A percentile compares a stretch with the other conserved stretches of the same genome.
phyloP scores from a whole-genome alignment of 192 early-diverging fungal species.

The Coemansia furcata region DNA sequence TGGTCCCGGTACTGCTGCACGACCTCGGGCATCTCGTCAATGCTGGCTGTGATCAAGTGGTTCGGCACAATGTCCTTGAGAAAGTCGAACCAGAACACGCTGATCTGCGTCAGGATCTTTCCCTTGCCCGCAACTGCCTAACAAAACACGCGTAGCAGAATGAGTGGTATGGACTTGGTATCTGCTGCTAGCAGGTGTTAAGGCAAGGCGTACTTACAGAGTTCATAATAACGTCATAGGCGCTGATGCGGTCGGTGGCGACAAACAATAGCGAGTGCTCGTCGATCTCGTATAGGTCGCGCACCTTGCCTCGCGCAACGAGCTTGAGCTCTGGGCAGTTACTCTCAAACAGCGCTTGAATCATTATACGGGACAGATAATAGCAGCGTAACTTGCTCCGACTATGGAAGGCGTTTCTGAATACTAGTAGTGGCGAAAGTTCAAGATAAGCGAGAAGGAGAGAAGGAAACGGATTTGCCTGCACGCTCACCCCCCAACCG shows the following conservation, averaged over 20 bases:
- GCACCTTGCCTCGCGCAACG: conserved; percentile 91
- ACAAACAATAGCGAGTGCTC: conserved; percentile 88
- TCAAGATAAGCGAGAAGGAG: neutral
- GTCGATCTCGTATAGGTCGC: conserved; percentile 95
- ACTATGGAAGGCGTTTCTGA: neutral
- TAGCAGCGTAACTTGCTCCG: too few relatives aligned
- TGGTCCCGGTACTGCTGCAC: conserved; percentile 89
- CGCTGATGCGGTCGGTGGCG: conserved; percentile 95
- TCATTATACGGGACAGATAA: conserved; percentile 21
- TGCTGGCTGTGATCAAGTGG: conserved; percentile 92
- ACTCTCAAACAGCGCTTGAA: conserved; percentile 60
- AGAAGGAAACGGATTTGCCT: neutral
- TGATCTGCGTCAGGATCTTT: conserved; percentile 94
- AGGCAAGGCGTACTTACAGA: conserved; percentile 60
- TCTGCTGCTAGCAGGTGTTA: neutral
- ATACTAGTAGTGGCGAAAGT: neutral
- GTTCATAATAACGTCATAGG: conserved; percentile 98
- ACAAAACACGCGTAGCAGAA: neutral
- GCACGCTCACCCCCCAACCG: too few relatives aligned
- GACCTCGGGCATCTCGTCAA: conserved; percentile 85
- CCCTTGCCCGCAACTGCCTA: conserved; percentile 87
- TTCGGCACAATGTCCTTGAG: conserved; percentile 89
- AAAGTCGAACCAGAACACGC: conserved; percentile 92
- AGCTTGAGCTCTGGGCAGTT: conserved; percentile 92
- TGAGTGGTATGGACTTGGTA: neutral